Base-by-base conservation (phyloP, 148 eudicot genomes). In the Linanthus parryae region DNA sequence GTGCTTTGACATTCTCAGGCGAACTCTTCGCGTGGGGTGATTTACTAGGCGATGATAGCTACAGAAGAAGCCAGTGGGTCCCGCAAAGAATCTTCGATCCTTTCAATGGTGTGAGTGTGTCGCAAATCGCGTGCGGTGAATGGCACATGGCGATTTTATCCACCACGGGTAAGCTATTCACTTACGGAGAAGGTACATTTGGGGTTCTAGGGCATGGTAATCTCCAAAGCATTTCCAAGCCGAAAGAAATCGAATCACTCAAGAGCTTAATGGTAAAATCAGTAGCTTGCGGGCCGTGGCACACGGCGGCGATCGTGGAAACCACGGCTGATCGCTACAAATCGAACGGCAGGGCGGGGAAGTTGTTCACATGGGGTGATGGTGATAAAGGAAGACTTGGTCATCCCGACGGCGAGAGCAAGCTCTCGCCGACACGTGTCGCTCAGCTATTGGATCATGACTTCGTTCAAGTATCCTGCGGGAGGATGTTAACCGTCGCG, bases 201-300 rank as follows among this genome's bases (percentile, higher is more conserved):
- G 77, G 77, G 43, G 77, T 67, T 53, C 77, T 72, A 40, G 77
- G 77, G 27, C 77, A 72, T 54, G 77, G 77, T 5, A 57, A 67
- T 53, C 42, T 38, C 26, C 49, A 36, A 47, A 57, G 58, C 36
- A 18, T 72, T 48, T 40, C 58, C 33, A 46, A 48, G 21, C 77
- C 77, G 28, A 72, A 62, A 43, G 64, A 61, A 54, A 65, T 72
- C 30, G 77, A 66, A 22, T 58, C 72, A 39, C 72, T 72, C 37
- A 43, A 48, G 36, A 58, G 69, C 20, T 42, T 72, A 22, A 19
- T 50, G 30, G 77, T 72, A 19, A 72, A 62, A 59, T 62, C 62
- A n/a, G 65, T 67, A 31, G 61, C 77, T 7, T 72, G 77, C 58
- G 77, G 72, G 19, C 45, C 77, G 31, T 72, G 77, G 77, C 77